A percentile compares a stretch with the other conserved stretches of the same genome.
phyloP scores from a whole-genome alignment of 176 grass and related monocot genomes.

The Ampelocalamus luodianensis region DNA sequence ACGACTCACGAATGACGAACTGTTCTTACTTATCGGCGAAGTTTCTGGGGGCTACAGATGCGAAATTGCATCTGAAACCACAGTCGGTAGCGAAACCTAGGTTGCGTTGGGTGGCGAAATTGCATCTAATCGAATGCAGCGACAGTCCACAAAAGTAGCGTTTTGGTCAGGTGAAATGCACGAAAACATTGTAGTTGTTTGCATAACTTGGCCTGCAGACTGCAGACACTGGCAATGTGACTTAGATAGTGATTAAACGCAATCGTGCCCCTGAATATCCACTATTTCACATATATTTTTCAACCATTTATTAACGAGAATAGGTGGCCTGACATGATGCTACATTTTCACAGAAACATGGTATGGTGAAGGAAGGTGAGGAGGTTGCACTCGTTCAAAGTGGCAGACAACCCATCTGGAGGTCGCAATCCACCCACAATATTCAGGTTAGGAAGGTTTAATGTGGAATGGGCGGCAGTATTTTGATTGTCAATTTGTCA shows the following conservation, averaged over 20 bases:
- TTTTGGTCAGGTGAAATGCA: conserved; percentile 20
- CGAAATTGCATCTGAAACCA: not conserved
- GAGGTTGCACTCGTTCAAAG: conserved; percentile 95
- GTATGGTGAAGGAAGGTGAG: conserved; percentile 92
- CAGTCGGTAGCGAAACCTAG: too few species aligned
- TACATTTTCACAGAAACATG: conserved; percentile 71
- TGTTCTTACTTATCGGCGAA: not conserved
- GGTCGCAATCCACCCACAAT: conserved; percentile 94
- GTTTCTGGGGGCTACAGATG: not conserved
- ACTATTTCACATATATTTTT: not conserved
- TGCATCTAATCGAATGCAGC: not conserved
- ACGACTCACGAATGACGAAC: not conserved
- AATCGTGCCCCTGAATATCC: not conserved
- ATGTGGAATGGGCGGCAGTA: not conserved
- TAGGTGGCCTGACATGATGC: conserved; percentile 29
- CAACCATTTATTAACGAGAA: not conserved
- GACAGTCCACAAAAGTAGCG: not conserved
- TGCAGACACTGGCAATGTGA: not conserved
- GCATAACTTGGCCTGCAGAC: not conserved
- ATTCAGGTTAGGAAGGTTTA: conserved; percentile 90
- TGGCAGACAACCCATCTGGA: conserved; percentile 89
- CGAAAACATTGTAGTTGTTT: not conserved
- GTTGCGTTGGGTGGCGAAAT: too few species aligned
- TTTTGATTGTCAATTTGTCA: not conserved
- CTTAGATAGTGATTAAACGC: not conserved